These are phyloP conservation scores for Naematelia aurantialba DNA, from an alignment of 768 basidiomycete genomes.

Conservation along the genomic window DNA sequence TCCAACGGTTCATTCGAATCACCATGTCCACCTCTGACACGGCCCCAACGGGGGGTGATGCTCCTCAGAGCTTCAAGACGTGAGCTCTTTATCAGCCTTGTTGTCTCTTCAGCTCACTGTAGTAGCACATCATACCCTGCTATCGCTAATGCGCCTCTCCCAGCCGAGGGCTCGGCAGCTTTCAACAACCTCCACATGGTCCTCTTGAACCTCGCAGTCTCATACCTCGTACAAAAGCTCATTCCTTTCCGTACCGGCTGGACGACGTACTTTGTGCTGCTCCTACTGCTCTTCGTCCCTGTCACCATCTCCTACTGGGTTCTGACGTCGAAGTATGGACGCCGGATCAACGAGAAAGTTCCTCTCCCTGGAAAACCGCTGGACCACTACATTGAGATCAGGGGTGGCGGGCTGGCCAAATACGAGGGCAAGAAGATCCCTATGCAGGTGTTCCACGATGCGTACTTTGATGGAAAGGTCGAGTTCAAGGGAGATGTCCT, in stretches of 20 bases:
- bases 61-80: constrained; percentile 14
- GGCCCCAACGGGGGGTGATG: neutral
- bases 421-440: constrained; percentile 91
- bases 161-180: constrained; percentile 50
- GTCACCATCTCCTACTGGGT: constrained; percentile 85
- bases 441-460: constrained; percentile 96
- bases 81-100: neutral
- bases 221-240: constrained; percentile 76
- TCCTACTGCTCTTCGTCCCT: constrained; percentile 70
- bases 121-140: constrained; percentile 40
- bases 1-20: neutral
- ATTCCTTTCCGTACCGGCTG: constrained; percentile 76
- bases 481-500: constrained; percentile 98
- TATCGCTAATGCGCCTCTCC: constrained; percentile 48
- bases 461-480: constrained; percentile 91
- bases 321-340: constrained; percentile 74
- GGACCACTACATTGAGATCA: constrained; percentile 85
- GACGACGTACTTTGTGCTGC: constrained; percentile 77
- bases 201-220: constrained; percentile 69
- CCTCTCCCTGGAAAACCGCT: constrained; percentile 76
- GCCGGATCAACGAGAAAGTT: constrained; percentile 75
- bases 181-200: constrained; percentile 62
- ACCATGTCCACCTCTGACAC: neutral
- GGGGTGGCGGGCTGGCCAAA: constrained; percentile 73
- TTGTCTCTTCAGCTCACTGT: neutral